These are phyloP conservation scores for Melastoma candidum DNA, from an alignment of 441 rosid genomes.

Conservation along the genomic window DNA sequence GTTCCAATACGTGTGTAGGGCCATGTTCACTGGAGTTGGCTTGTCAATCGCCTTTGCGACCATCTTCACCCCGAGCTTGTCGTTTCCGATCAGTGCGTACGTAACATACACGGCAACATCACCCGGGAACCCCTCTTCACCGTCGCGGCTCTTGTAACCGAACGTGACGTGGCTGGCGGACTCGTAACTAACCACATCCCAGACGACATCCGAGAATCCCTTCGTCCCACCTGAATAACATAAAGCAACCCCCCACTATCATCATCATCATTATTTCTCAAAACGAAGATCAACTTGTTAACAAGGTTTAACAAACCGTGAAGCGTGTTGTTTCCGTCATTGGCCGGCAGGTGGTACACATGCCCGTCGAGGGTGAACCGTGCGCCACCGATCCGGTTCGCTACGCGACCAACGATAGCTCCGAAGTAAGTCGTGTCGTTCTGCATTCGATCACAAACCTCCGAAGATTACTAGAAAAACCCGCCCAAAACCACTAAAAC, in stretches of 20 bases:
- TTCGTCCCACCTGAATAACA: conserved; percentile 42
- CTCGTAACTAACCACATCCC: conserved; percentile 34
- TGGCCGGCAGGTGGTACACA: conserved; percentile 26
- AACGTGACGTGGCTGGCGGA: conserved; percentile 43
- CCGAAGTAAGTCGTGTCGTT: conserved; percentile 61
- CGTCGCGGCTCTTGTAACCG: conserved; percentile 46
- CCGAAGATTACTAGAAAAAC: too few species aligned
- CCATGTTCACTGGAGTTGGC: conserved; percentile 61
- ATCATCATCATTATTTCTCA: conserved; percentile 9
- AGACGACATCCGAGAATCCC: conserved; percentile 53
- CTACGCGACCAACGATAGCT: conserved; percentile 53
- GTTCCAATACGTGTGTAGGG: conserved; percentile 75
- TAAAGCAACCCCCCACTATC: conserved; percentile 13
- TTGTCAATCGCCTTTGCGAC: conserved; percentile 41
- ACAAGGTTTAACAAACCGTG: conserved; percentile 28
- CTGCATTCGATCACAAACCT: conserved; percentile 18
- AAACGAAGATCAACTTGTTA: not conserved
- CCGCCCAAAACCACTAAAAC: too few species aligned
- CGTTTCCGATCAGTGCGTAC: conserved; percentile 35
- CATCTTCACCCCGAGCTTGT: conserved; percentile 52
- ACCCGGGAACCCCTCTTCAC: conserved; percentile 69
- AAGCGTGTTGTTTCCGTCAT: conserved; percentile 52
- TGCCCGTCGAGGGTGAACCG: conserved; percentile 37
- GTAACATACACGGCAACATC: conserved; percentile 45
- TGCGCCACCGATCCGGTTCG: conserved; percentile 57